Evolutionary conservation across 1,284 basidiomycete species (phyloP), one percentile per base, ranked within the genome.

Genomic region (Malassezia brasiliensis): DNA sequence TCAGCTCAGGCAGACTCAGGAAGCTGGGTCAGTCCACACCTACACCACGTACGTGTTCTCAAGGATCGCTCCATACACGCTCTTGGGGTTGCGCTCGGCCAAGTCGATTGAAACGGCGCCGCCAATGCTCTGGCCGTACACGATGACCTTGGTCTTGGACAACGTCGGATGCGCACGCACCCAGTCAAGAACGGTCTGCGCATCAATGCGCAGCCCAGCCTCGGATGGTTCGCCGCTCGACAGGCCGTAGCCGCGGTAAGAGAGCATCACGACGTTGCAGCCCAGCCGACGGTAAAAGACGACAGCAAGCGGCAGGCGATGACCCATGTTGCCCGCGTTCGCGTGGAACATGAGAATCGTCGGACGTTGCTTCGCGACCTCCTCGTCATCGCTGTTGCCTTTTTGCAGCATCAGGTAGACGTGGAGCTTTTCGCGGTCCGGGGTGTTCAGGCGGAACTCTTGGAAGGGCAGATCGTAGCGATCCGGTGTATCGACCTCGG

Each of bases 101-200:
- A 94, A 83, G 74, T 91, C 85, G 49, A 96, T 86, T 12, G 87
- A 81, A 1, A 96, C 90, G 0, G 91, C 91, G n/a, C 91, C 91
- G 14, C 93, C 93, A 30, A 98, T 88, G 7, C 87, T 90, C 75
- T 96, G 93, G 0, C 93, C 91, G 67, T 90, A 96, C 0, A 91
- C 75, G 42, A 88, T 60, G 50, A 72, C 69, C 40, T 42, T 20
- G 47, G 60, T 60, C 28, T 52, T 64, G 36, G 82, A 80, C 11
- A 96, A 79, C 8, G 79, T 69, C 0, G 84, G 82, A 72, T 94
- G 83, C 0, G 81, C 79, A 1, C 79, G 79, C 19, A 96, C 75
- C 69, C 85, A 88, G 68, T 94, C 83, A 41, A 96, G 81, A 0
- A 80, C 79, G 0, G 80, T 78, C 73, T 81, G 74, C 0, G 90